phyloP scores from a whole-genome alignment of 2,329 filamentous ascomycete genomes.

The Plectosphaerella plurivora region DNA sequence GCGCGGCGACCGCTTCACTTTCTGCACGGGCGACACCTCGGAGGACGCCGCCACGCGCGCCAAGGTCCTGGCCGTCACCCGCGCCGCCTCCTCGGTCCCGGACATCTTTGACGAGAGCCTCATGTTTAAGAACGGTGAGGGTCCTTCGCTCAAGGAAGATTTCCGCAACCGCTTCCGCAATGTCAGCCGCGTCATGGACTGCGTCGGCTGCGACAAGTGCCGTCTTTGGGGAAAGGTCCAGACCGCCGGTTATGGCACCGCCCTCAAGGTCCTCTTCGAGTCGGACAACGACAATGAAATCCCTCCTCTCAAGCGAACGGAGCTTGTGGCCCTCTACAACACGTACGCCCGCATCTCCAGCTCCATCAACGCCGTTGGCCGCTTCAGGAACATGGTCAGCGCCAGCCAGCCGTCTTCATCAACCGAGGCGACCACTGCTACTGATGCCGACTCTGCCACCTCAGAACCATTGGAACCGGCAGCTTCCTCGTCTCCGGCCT shows the following conservation, averaged over 20 bases:
- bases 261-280: conserved; percentile 93
- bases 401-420: conserved; percentile 18
- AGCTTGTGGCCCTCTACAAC: conserved; percentile 92
- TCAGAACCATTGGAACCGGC: conserved; percentile 5
- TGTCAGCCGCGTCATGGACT: conserved; percentile 95
- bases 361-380: conserved; percentile 68
- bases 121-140: conserved; percentile 83
- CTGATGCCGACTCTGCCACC: conserved; percentile 5
- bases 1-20: conserved; percentile 63
- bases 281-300: conserved; percentile 65
- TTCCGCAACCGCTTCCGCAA: conserved; percentile 97
- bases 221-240: conserved; percentile 97
- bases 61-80: conserved; percentile 74
- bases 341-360: conserved; percentile 84
- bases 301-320: conserved; percentile 77
- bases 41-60: conserved; percentile 77
- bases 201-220: conserved; percentile 97
- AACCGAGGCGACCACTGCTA: conserved; percentile 14
- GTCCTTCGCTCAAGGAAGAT: conserved; percentile 83
- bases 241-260: conserved; percentile 89
- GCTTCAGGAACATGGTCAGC: conserved; percentile 60
- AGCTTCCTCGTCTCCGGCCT: too few species aligned
- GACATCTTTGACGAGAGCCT: conserved; percentile 90
- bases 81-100: conserved; percentile 62
- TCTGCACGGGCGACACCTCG: conserved; percentile 78